Percentiles rank a stretch among this genome's conserved stretches.
Conservation (phyloP, 2,329 filamentous ascomycete species). For the Chrysosphaeria jannelii region DNA sequence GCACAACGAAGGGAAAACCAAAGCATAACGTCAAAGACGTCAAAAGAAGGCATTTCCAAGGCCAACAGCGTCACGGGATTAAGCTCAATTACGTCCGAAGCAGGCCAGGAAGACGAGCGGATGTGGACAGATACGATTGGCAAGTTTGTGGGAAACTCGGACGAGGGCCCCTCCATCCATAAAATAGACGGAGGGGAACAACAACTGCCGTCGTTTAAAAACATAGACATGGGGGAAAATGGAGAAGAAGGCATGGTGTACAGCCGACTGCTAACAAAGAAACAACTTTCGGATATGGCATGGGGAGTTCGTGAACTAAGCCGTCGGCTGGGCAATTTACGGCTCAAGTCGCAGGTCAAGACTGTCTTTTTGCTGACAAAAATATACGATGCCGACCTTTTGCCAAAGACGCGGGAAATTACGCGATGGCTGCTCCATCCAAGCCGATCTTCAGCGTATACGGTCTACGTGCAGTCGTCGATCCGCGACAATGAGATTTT, state of each 20-base stretch:
- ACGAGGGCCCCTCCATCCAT: too few relatives aligned
- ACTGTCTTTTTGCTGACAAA: conserved; percentile 78
- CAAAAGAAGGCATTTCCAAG: conserved; percentile 2
- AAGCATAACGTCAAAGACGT: conserved; percentile 2
- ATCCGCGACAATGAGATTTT: conserved; percentile 44
- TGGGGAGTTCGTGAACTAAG: conserved; percentile 81
- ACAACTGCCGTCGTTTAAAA: too few relatives aligned
- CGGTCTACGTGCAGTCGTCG: conserved; percentile 56
- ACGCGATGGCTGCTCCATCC: conserved; percentile 52
- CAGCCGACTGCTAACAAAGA: conserved; percentile 68
- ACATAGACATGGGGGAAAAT: too few relatives aligned
- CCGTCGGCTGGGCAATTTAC: conserved; percentile 56
- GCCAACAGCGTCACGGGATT: background rate
- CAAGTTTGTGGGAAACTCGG: background rate
- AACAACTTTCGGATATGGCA: conserved; percentile 86
- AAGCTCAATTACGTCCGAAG: background rate
- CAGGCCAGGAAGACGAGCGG: background rate
- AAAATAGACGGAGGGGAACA: conserved; percentile 10
- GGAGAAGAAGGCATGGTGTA: too few relatives aligned
- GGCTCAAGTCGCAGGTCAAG: conserved; percentile 51
- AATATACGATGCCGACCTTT: conserved; percentile 55
- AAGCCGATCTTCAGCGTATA: conserved; percentile 36
- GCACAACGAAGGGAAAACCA: conserved; percentile 13
- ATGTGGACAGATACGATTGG: background rate
- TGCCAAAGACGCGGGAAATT: conserved; percentile 47